Percentiles rank a stretch among this genome's conserved stretches.
Conservation (phyloP, 768 basidiomycete species). For the Boletus reticuloceps region DNA sequence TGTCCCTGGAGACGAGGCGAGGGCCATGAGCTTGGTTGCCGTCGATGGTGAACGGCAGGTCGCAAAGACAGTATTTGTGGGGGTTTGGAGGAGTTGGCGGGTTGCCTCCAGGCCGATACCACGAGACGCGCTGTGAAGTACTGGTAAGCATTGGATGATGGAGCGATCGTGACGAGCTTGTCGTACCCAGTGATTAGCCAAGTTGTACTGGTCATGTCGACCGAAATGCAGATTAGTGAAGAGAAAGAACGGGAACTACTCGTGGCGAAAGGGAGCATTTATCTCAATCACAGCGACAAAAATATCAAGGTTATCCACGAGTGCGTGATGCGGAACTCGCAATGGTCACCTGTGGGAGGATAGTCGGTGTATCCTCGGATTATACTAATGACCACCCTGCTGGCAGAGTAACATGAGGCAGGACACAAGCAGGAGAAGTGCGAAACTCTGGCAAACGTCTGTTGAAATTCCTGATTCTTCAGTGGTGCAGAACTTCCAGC, state of each 20-base stretch:
- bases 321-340: no score
- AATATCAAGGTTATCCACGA: not conserved
- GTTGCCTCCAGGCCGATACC: constrained; percentile 15
- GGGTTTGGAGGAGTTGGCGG: constrained; percentile 8
- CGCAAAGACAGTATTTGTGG: constrained; percentile 22
- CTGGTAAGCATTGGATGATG: no score
- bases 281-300: not conserved
- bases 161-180: not conserved
- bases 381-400: no score
- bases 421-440: no score
- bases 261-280: not conserved
- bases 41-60: constrained; percentile 21
- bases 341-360: no score
- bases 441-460: no score
- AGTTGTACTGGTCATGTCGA: not conserved
- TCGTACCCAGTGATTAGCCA: constrained; percentile 10
- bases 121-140: constrained; percentile 1
- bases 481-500: no score
- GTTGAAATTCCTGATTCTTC: no score
- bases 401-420: no score
- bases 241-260: not conserved
- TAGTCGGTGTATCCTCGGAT: not conserved
- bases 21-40: constrained; percentile 15
- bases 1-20: constrained; percentile 10
- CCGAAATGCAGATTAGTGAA: not conserved